A percentile compares a stretch with the other conserved stretches of the same genome.
Evolutionary conservation across 768 basidiomycete species (phyloP).

Genomic region (Termitomyces sp.): DNA sequence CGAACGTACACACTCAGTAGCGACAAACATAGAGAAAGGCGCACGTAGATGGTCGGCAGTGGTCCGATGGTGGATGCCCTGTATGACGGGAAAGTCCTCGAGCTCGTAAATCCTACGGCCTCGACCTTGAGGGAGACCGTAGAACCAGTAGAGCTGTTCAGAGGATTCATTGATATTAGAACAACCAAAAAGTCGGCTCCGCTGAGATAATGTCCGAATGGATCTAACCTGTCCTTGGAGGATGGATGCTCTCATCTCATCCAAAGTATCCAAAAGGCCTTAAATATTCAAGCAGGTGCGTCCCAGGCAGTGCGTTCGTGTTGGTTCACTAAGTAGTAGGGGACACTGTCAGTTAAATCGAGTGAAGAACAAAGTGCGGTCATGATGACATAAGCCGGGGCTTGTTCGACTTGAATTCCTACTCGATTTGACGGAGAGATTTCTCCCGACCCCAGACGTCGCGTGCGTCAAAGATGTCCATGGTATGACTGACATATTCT

Average conservation of each 20-base stretch:
- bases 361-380: not conserved
- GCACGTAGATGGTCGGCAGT: too few relatives aligned
- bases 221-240: not conserved
- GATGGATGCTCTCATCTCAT: not conserved
- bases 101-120: too few relatives aligned
- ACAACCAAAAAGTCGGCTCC: not conserved
- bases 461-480: not conserved
- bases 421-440: not conserved
- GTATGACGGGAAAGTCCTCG: not conserved
- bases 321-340: not conserved
- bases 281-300: not conserved
- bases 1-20: too few relatives aligned
- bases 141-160: not conserved
- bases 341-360: not conserved
- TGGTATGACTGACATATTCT: not conserved
- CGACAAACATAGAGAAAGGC: too few relatives aligned
- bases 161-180: not conserved
- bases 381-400: slow-evolving; percentile 12
- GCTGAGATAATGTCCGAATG: too few relatives aligned
- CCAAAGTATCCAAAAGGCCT: not conserved
- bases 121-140: not conserved
- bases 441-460: not conserved
- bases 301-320: not conserved
- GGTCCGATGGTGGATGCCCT: not conserved
- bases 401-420: not conserved